Base-by-base conservation (phyloP, 1,284 basidiomycete species). In the Leccinum griseonigrum region DNA sequence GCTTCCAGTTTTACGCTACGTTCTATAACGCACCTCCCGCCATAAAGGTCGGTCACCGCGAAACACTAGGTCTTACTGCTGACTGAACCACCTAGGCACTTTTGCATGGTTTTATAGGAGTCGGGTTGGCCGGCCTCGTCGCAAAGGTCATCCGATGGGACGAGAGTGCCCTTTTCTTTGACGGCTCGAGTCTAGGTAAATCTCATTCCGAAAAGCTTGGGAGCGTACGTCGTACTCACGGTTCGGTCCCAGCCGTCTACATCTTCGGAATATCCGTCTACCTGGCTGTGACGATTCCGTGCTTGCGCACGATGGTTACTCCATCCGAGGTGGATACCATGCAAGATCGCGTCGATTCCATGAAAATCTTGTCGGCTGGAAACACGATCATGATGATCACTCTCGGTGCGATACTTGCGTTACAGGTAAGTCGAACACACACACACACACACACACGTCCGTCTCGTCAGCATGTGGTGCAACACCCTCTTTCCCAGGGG, bases 91-190 rank as follows among this genome's bases (percentile, higher is more conserved):
- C 31, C 18, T 67, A 94, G 93, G 91, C 91, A 1, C 79, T 95
- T 56, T 80, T 96, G 65, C 94, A 96, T 75, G 90, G 84, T 43
- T 86, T 95, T 73, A 83, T 94, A 61, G 88, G 84, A 16, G 79
- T 94, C 8, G 91, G 92, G 16, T 73, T 96, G 52, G 67, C 90
- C 31, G 88, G 87, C 4, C 79, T 94, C 59, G 70, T 94, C 14
- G 81, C 85, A 59, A 96, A 96, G 76, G 79, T 96, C 63, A 82
- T 91, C 75, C 84, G 81, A 66, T 96, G 94, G 92, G 87, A 88
- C 73, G 94, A 96, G 70, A 92, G 90, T 68, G 94, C 94, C 14
- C 84, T 95, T 78, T 94, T 92, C 79, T 97, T 97, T 73, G 94
- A 96, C 75, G 94, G 94, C 43, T 87, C 88, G 31, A 87, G 86